Percentiles rank a stretch among this genome's conserved stretches.
These are phyloP conservation scores for Magnusiomyces clavatus DNA, from an alignment of 1,139 yeast genomes.

Conservation along the genomic window DNA sequence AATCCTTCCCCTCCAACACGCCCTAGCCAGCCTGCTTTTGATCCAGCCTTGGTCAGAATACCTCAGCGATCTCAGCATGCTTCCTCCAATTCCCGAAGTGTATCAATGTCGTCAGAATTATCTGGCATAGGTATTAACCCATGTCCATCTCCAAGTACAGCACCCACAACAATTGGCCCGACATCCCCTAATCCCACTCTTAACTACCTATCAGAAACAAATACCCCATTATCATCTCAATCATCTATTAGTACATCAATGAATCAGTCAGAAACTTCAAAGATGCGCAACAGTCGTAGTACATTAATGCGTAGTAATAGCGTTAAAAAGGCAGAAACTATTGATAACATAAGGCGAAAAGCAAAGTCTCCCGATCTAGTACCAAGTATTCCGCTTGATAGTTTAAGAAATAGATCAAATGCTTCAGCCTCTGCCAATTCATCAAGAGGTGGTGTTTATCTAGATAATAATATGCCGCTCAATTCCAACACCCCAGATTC, in stretches of 20 bases:
- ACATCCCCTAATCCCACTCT: neutral
- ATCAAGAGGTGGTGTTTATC: conserved; percentile 14
- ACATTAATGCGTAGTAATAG: too few relatives aligned
- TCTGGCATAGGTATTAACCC: neutral
- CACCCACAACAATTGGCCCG: neutral
- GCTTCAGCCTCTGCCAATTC: conserved; percentile 6
- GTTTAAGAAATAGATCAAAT: neutral
- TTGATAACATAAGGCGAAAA: too few relatives aligned
- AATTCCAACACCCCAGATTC: too few relatives aligned
- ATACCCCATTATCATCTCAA: too few relatives aligned
- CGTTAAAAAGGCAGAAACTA: too few relatives aligned
- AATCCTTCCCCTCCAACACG: conserved; percentile 8
- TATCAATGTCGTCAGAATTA: conserved; percentile 1
- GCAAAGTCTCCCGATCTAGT: neutral
- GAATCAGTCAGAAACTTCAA: too few relatives aligned
- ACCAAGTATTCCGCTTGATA: conserved; percentile 7
- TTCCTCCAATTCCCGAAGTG: conserved; percentile 4
- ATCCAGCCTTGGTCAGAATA: conserved; percentile 10
- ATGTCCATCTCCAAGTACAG: neutral
- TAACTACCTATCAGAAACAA: neutral
- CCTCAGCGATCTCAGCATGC: conserved; percentile 1
- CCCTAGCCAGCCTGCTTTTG: conserved; percentile 13
- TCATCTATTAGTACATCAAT: too few relatives aligned
- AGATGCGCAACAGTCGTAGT: too few relatives aligned
- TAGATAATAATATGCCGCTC: conserved; percentile 4